These are phyloP conservation scores for Obelidium mucronatum DNA, from an alignment of 192 early-diverging fungal species.

Conservation along the genomic window DNA sequence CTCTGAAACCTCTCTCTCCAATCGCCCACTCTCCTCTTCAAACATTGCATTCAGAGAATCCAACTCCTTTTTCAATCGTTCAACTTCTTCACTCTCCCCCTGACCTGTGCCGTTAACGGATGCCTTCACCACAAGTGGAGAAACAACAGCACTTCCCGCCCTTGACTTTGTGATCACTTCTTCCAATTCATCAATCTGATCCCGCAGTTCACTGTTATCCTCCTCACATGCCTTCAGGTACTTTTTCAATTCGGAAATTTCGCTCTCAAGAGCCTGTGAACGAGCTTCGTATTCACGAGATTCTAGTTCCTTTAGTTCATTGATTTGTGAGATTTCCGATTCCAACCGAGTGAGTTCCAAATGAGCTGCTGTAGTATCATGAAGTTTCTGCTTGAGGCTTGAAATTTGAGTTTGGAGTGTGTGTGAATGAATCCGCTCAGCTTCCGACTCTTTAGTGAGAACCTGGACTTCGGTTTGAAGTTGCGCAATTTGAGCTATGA, in stretches of 20 bases:
- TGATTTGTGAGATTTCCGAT: not conserved
- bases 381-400: not conserved
- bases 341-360: not conserved
- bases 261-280: not conserved
- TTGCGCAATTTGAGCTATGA: not conserved
- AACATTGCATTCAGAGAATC: not conserved
- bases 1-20: slow-evolving; percentile 17
- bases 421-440: not conserved
- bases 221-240: slow-evolving; percentile 22
- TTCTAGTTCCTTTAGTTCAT: slow-evolving; percentile 1
- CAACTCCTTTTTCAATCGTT: slow-evolving; percentile 8
- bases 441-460: not conserved
- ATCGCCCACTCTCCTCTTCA: slow-evolving; percentile 3
- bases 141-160: not conserved
- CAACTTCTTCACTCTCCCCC: not conserved
- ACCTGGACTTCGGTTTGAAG: not conserved
- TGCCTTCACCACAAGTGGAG: not conserved
- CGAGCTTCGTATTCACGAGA: not conserved
- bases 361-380: not conserved
- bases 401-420: not conserved
- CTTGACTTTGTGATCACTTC: not conserved
- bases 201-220: slow-evolving; percentile 22
- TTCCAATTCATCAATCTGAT: slow-evolving; percentile 27
- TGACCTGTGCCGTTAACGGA: not conserved
- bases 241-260: slow-evolving; percentile 1